Evolutionary conservation across 768 basidiomycete species (phyloP), one percentile per base, ranked within the genome.

Genomic region (Kwoniella mangroviensis): DNA sequence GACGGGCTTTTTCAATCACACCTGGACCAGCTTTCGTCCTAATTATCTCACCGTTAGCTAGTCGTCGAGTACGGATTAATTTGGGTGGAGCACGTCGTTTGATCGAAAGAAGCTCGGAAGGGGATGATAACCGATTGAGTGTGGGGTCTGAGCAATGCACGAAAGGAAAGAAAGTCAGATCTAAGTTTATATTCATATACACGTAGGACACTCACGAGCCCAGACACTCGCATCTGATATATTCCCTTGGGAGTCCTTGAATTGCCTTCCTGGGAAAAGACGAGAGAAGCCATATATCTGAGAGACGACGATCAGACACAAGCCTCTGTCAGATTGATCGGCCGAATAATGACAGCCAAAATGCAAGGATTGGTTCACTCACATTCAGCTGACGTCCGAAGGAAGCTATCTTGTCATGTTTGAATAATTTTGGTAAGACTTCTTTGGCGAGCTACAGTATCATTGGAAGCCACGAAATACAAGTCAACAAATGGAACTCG

Each of bases 371-470:
- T 26, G 28, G 22, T 17, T 41, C 13, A 71, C 82, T 73, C 57
- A 83, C 82, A 67, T 83, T 81, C 22, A 83, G 73, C 67, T 83
- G 82, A 19, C 82, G 63, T n/a, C 79, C 79, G 53, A 83, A 83
- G 0, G 78, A 79, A n/a, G 80, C 66, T 10, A 83, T 59, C 67
- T 83, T 83, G 65, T 79, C 78, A 63, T 83, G 82, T 71, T 83
- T 83, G 78, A 75, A 83, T 19, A 81, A 71, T 24, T 58, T 70
- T 1, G 82, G 82, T n/a, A 83, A 69, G 10, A 83, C 74, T 34
- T 79, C 76, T 60, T 75, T 77, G 21, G 75, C 78, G 42, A 83
- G 73, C 75, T 79, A n/a, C n/a, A n/a, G n/a, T n/a, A n/a, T n/a
- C n/a, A n/a, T n/a, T n/a, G n/a, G n/a, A n/a, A n/a, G n/a, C n/a